A percentile compares a stretch with the other conserved stretches of the same genome.
Conservation (phyloP, 257 asterid genomes). For the Parsonsia alboflavescens region DNA sequence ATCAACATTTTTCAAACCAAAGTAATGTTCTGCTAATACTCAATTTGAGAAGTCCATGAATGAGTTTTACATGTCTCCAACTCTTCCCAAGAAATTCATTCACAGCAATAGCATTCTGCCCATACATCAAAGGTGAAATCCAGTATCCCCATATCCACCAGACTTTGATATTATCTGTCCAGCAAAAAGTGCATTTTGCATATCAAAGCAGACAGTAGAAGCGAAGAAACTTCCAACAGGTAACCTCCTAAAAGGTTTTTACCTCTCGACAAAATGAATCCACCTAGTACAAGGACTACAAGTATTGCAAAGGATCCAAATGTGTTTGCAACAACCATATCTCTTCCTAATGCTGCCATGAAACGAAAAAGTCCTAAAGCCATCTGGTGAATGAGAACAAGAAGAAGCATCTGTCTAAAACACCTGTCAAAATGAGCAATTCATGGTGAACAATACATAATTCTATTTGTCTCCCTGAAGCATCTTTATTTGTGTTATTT, state of each 20-base stretch:
- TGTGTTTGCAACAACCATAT: slow-evolving; percentile 42
- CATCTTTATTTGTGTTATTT: neutral
- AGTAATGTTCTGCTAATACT: neutral
- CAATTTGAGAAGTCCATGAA: neutral
- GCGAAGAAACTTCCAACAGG: neutral
- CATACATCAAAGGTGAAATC: slow-evolving; percentile 32
- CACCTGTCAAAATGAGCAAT: slow-evolving; percentile 29
- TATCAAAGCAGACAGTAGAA: neutral
- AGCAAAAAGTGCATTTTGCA: neutral
- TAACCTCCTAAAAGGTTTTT: neutral
- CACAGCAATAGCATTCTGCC: slow-evolving; percentile 26
- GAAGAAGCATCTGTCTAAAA: slow-evolving; percentile 40
- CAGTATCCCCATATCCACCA: slow-evolving; percentile 33
- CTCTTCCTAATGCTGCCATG: slow-evolving; percentile 46
- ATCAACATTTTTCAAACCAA: neutral
- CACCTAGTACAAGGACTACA: slow-evolving; percentile 32
- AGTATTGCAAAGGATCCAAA: slow-evolving; percentile 38
- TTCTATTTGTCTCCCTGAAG: neutral
- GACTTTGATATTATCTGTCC: slow-evolving; percentile 17
- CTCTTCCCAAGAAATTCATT: slow-evolving; percentile 30
- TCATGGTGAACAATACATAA: neutral
- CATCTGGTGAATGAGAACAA: slow-evolving; percentile 37
- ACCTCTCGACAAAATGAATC: slow-evolving; percentile 55
- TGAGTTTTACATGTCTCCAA: slow-evolving; percentile 22
- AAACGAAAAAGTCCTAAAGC: slow-evolving; percentile 44